Conservation (phyloP, 208 protist species). For the Giardia muris region DNA sequence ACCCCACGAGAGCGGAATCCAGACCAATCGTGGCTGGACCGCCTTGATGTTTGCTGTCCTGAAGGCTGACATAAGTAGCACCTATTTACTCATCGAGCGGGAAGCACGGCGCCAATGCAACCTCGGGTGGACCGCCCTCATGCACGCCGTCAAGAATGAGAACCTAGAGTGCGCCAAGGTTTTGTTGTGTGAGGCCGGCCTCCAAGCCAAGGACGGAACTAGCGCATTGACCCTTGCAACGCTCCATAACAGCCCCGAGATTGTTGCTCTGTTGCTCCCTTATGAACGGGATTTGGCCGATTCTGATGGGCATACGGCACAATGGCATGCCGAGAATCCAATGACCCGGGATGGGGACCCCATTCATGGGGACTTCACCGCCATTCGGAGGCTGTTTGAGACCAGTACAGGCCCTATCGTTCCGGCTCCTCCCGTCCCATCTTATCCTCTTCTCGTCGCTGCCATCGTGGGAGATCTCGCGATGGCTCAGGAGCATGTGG, state of each 20-base stretch:
- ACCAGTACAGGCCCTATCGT: neutral
- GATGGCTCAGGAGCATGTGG: neutral
- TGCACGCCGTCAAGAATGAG: neutral
- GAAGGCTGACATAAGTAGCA: neutral
- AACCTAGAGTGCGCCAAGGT: neutral
- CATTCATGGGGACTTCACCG: neutral
- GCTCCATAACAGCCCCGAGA: neutral
- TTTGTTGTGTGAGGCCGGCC: neutral
- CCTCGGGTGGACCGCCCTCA: neutral
- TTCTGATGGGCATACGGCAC: neutral
- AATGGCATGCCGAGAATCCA: neutral
- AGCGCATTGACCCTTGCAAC: neutral
- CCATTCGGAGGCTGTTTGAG: neutral
- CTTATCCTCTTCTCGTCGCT: neutral
- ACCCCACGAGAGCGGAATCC: neutral
- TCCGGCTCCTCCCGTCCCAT: neutral
- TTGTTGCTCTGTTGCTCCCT: neutral
- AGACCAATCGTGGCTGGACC: neutral
- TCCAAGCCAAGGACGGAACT: neutral
- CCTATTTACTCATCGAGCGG: neutral
- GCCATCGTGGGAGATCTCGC: neutral
- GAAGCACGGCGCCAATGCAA: neutral
- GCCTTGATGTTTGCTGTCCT: neutral
- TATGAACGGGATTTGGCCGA: neutral
- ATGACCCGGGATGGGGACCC: neutral